These are phyloP conservation scores for Cercospora citrullina DNA, from an alignment of 2,329 filamentous ascomycete species.

Conservation along the genomic window DNA sequence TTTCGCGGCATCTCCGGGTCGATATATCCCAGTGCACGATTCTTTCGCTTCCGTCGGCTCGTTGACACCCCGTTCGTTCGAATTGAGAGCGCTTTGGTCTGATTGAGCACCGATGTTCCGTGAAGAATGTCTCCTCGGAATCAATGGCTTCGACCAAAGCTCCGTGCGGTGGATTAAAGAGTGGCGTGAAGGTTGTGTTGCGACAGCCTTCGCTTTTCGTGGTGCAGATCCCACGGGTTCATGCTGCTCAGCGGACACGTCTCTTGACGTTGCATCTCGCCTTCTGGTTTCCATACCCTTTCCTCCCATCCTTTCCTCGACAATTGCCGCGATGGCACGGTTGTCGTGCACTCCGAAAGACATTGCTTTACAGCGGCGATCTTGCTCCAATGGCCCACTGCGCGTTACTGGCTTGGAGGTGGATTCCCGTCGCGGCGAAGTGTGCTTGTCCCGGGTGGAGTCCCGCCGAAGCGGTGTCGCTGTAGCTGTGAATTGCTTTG, in stretches of 20 bases:
- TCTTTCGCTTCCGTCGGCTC: not conserved
- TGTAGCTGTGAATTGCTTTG: conserved; percentile 23
- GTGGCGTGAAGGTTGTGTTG: not conserved
- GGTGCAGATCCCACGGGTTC: not conserved
- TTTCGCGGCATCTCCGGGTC: conserved; percentile 25
- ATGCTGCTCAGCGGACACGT: not conserved
- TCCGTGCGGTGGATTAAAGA: not conserved
- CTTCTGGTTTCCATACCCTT: not conserved
- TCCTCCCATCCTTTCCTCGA: not conserved
- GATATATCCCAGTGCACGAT: conserved; percentile 5
- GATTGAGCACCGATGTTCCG: not conserved
- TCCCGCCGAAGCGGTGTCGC: conserved; percentile 14
- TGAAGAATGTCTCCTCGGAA: not conserved
- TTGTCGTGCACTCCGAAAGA: not conserved
- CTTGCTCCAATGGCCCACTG: not conserved
- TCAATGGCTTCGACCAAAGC: not conserved
- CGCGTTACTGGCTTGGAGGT: not conserved
- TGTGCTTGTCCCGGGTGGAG: not conserved
- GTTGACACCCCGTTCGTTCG: not conserved
- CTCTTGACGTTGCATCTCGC: not conserved
- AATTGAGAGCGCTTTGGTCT: not conserved
- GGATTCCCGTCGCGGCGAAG: not conserved
- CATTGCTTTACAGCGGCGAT: not conserved
- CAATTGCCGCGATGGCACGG: not conserved
- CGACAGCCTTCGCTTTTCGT: not conserved